Conservation (phyloP, 2,329 filamentous ascomycete species). For the Aureobasidium sp. region DNA sequence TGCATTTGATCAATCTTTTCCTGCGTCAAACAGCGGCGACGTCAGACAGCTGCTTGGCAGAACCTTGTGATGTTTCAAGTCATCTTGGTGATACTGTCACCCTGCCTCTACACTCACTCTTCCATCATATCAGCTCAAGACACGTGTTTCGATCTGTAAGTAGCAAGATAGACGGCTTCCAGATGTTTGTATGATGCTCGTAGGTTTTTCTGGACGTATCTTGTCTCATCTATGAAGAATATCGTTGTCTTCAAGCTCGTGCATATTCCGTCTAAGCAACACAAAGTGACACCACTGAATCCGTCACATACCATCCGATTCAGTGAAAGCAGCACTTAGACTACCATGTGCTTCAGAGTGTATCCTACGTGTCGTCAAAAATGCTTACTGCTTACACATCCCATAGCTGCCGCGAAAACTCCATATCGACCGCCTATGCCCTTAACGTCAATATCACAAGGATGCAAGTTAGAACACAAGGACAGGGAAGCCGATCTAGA, state of each 20-base stretch:
- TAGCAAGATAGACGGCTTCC: too few relatives aligned
- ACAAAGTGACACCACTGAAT: too few relatives aligned
- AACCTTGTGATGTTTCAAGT: not conserved
- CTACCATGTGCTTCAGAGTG: too few relatives aligned
- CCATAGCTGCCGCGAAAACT: not conserved
- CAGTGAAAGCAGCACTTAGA: too few relatives aligned
- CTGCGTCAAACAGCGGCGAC: not conserved
- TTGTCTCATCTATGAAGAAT: too few relatives aligned
- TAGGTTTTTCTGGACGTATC: too few relatives aligned
- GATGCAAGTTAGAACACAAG: not conserved
- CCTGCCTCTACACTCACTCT: not conserved
- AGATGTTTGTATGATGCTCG: too few relatives aligned
- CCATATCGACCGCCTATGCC: not conserved
- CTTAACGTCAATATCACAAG: not conserved
- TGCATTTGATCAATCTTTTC: conserved; percentile 1
- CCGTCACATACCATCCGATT: too few relatives aligned
- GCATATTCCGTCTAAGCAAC: too few relatives aligned
- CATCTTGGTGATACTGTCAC: not conserved
- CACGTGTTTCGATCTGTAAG: not conserved
- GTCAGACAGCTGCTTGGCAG: not conserved
- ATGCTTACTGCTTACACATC: not conserved
- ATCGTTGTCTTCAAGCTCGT: too few relatives aligned
- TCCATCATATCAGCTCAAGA: too few relatives aligned
- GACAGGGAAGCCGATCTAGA: not conserved
- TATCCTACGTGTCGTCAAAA: too few relatives aligned